Evolutionary conservation across 2,329 filamentous ascomycete genomes (phyloP).

Genomic region (Pyrenophora graminea): DNA sequence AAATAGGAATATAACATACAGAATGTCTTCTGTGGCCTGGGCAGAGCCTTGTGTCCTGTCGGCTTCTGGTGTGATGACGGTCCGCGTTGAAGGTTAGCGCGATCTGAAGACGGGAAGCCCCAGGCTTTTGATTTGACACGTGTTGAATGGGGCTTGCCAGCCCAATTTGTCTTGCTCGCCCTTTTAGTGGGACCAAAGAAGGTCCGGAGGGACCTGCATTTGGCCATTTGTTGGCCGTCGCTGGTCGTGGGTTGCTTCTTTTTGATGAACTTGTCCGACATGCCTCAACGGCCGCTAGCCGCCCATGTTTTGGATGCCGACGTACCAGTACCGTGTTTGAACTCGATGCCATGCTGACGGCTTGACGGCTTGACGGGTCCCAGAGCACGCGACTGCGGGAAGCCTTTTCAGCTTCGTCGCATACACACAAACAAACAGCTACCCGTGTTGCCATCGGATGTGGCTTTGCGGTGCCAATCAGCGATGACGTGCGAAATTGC

Average conservation of each 20-base stretch:
- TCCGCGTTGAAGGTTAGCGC: no score
- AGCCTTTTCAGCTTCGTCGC: background rate
- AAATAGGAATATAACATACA: background rate
- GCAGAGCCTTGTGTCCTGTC: no score
- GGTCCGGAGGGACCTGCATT: background rate
- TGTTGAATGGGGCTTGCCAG: no score
- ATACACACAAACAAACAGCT: conserved; percentile 6
- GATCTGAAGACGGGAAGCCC: no score
- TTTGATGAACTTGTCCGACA: background rate
- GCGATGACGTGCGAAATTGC: conserved; percentile 33
- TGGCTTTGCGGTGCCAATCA: conserved; percentile 16
- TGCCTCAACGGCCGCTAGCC: background rate
- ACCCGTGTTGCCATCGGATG: conserved; percentile 1
- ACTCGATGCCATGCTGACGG: background rate
- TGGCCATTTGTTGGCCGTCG: background rate
- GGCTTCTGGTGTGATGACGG: no score
- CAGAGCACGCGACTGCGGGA: conserved; percentile 4
- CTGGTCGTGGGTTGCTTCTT: background rate
- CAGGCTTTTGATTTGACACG: no score
- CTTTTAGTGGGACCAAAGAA: no score
- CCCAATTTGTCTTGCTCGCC: no score
- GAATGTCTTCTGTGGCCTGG: no score
- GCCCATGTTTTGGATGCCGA: background rate
- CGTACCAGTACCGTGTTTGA: background rate
- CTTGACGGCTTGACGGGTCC: background rate